Base-by-base conservation (phyloP, 176 grass and related monocot species). In the Olyra latifolia region DNA sequence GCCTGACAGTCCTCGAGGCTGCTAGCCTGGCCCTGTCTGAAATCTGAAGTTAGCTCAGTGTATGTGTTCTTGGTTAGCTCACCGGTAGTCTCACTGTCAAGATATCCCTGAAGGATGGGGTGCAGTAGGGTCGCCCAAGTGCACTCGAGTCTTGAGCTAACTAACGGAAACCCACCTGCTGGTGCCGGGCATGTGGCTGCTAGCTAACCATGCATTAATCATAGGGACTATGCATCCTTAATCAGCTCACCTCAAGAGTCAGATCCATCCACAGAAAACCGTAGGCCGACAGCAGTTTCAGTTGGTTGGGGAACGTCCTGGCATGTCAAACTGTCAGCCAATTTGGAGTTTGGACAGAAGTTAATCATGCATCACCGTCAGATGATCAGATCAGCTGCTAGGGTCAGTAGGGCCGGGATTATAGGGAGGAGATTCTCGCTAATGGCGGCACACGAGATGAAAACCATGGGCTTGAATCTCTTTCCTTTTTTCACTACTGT, bases 401-500 rank as follows among this genome's bases (percentile, higher is more conserved):
- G 57, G 64, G 64, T 40, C 48, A 62, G 38, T 39, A 54, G n/a
- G 28, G n/a, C n/a, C n/a, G n/a, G 71, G 46, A 61, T 46, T 66
- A 72, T 65, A 35, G 58, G 10, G 11, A 14, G 13, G 59, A 89
- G 65, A 89, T 81, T 75, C 76, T 61, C 65, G 71, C 25, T 63
- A 19, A 85, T 76, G 71, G 71, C n/a, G 62, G 9, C 45, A 80
- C 11, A 80, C 11, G 14, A 57, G 7, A 62, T 75, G 74, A 67
- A 86, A 78, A 66, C 66, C 78, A 89, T 20, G 82, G 57, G 47
- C 82, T 23, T 15, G 67, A 76, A 85, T 76, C 15, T 13, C 64
- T 81, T 45, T 76, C 65, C 45, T 56, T 45, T 60, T 28, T 81
- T 78, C 69, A 10, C 54, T 84, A 79, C 50, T 74, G 20, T 32